Evolutionary conservation across 768 basidiomycete genomes (phyloP).

Genomic region (Pleurotus giganteus): DNA sequence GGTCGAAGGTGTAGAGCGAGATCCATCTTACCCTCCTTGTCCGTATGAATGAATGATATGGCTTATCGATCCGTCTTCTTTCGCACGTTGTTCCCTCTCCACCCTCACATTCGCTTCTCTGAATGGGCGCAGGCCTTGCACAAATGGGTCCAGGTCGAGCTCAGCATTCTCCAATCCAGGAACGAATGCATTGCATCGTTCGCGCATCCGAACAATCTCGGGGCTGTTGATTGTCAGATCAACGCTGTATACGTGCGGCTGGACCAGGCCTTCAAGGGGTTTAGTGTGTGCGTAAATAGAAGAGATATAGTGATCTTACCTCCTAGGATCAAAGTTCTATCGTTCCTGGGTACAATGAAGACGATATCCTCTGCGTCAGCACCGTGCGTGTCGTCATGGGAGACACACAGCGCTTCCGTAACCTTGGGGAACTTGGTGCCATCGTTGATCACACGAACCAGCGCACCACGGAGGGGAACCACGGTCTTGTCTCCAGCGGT

Average conservation of each 20-base stretch:
- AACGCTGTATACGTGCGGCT: slow-evolving; percentile 21
- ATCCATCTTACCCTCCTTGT: too few species aligned
- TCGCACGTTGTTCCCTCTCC: slow-evolving; percentile 21
- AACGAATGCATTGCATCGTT: too few species aligned
- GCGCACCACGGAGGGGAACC: too few species aligned
- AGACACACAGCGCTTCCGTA: too few species aligned
- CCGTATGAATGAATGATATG: slow-evolving; percentile 25
- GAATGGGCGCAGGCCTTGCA: slow-evolving; percentile 28
- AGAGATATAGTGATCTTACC: slow-evolving; percentile 8
- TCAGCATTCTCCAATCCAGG: too few species aligned
- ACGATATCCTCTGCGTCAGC: slow-evolving; percentile 28
- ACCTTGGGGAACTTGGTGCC: too few species aligned
- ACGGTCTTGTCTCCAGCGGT: too few species aligned
- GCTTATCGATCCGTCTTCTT: slow-evolving; percentile 12
- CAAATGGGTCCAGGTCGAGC: slow-evolving; percentile 22
- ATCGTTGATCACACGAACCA: too few species aligned
- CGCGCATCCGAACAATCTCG: slow-evolving; percentile 26
- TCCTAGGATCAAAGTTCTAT: slow-evolving; percentile 31
- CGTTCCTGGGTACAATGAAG: slow-evolving; percentile 35
- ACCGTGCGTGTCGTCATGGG: too few species aligned
- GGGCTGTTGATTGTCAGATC: slow-evolving; percentile 25
- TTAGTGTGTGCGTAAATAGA: neutral
- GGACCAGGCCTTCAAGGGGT: slow-evolving; percentile 18
- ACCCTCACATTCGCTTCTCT: slow-evolving; percentile 24
- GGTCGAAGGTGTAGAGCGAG: neutral